Percentiles rank a stretch among this genome's conserved stretches.
Conservation (phyloP, 139 green algal genomes). For the Desmodesmus armatus region DNA sequence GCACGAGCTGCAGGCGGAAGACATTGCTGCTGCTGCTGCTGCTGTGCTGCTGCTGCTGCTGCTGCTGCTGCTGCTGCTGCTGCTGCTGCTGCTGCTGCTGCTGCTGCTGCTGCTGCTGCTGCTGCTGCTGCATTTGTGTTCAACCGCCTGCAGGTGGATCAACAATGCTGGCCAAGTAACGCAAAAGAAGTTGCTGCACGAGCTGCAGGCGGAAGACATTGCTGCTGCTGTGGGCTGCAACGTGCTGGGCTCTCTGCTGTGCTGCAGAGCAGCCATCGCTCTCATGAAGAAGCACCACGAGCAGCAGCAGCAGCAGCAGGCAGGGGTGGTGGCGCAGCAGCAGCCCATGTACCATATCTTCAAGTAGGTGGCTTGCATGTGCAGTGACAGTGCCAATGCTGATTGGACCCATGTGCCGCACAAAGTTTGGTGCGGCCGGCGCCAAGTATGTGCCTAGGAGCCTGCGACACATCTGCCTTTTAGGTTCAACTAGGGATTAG, state of each 20-base stretch:
- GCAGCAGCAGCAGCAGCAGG: constrained; percentile 40
- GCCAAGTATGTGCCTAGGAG: too few relatives aligned
- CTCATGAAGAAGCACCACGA: constrained; percentile 64
- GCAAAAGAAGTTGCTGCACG: constrained; percentile 59
- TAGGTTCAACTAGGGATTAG: too few relatives aligned
- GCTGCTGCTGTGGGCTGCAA: constrained; percentile 62
- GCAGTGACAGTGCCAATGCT: constrained; percentile 13
- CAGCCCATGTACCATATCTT: constrained; percentile 53
- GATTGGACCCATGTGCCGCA: constrained; percentile 47
- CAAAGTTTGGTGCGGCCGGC: too few relatives aligned
- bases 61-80: constrained; percentile 21
- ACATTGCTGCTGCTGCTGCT: constrained; percentile 62
- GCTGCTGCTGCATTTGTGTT: too few relatives aligned
- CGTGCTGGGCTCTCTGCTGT: constrained; percentile 66
- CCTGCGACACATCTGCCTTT: too few relatives aligned
- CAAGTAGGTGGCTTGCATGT: constrained; percentile 46
- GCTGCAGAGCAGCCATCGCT: constrained; percentile 58
- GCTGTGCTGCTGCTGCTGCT: constrained; percentile 67
- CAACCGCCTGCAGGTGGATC: constrained; percentile 60
- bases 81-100: constrained; percentile 21
- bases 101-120: constrained; percentile 19
- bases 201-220: constrained; percentile 60
- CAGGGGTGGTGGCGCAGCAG: too few relatives aligned
- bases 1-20: constrained; percentile 51
- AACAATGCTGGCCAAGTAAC: constrained; percentile 78